These are phyloP conservation scores for Penicillium frequentans DNA, from an alignment of 2,329 filamentous ascomycete species.

Conservation along the genomic window DNA sequence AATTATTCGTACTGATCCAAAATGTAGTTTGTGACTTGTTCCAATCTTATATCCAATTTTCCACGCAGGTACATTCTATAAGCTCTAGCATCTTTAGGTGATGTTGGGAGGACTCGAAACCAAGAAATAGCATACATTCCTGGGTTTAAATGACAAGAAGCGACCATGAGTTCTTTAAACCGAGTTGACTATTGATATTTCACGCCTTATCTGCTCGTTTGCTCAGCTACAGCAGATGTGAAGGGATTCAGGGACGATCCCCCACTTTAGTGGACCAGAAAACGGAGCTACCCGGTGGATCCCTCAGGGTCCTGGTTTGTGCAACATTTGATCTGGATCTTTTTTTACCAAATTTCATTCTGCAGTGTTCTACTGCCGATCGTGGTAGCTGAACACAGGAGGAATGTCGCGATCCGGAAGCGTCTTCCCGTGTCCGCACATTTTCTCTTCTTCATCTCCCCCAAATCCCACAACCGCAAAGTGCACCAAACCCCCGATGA, in stretches of 20 bases:
- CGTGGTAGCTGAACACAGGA: not conserved
- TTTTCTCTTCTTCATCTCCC: not conserved
- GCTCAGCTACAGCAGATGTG: not conserved
- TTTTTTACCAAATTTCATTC: not conserved
- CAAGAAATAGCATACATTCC: no score
- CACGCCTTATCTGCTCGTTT: not conserved
- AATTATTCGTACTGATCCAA: no score
- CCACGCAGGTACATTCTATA: no score
- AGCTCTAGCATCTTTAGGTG: no score
- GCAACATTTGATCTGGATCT: not conserved
- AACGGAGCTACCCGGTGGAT: not conserved
- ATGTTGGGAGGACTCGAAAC: no score
- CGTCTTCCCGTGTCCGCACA: constrained; percentile 2
- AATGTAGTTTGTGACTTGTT: not conserved
- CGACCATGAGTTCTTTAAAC: no score
- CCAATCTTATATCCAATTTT: not conserved
- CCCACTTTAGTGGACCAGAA: not conserved
- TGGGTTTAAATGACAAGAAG: no score
- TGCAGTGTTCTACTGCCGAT: not conserved
- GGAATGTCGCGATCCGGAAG: constrained; percentile 1
- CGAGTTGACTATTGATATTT: not conserved
- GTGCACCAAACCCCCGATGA: not conserved
- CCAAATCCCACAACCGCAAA: not conserved
- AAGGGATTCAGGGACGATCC: not conserved
- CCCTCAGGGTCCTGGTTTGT: not conserved